A percentile compares a stretch with the other conserved stretches of the same genome.
phyloP scores from a whole-genome alignment of 2,329 filamentous ascomycete species.

The Sporothrix brasiliensis region DNA sequence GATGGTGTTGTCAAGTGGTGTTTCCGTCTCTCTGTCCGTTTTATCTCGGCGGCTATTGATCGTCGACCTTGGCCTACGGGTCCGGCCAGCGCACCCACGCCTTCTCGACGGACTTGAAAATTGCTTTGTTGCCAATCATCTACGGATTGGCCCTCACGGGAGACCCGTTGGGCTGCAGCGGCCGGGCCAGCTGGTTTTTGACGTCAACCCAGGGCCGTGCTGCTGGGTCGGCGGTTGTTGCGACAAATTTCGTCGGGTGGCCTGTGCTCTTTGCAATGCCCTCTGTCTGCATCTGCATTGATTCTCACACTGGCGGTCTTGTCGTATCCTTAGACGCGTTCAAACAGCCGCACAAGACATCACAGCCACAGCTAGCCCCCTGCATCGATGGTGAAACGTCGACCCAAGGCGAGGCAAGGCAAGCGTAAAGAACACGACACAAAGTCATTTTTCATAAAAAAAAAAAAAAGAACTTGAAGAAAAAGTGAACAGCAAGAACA shows the following conservation, averaged over 20 bases:
- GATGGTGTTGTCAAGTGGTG: background rate
- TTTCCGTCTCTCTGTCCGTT: background rate
- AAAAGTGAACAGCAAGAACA: background rate
- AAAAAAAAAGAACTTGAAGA: background rate
- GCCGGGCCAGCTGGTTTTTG: background rate
- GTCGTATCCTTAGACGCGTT: background rate
- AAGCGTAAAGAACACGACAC: background rate
- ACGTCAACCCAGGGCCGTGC: background rate
- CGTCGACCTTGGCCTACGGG: background rate
- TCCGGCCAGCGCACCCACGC: background rate
- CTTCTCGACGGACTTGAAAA: background rate
- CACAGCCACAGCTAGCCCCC: background rate
- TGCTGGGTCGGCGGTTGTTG: constrained; percentile 18
- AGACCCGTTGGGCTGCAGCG: no score
- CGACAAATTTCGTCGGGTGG: background rate
- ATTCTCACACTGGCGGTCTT: background rate
- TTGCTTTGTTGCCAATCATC: background rate
- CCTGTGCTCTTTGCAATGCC: background rate
- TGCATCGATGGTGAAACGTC: constrained; percentile 16
- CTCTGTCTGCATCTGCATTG: background rate
- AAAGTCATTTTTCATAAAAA: background rate
- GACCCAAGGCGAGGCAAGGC: background rate
- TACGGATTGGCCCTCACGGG: background rate
- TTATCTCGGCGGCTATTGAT: background rate
- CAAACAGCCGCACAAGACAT: constrained; percentile 11